A percentile compares a stretch with the other conserved stretches of the same genome.
Evolutionary conservation across 768 basidiomycete species (phyloP).

Genomic region (Podaxis sp.): DNA sequence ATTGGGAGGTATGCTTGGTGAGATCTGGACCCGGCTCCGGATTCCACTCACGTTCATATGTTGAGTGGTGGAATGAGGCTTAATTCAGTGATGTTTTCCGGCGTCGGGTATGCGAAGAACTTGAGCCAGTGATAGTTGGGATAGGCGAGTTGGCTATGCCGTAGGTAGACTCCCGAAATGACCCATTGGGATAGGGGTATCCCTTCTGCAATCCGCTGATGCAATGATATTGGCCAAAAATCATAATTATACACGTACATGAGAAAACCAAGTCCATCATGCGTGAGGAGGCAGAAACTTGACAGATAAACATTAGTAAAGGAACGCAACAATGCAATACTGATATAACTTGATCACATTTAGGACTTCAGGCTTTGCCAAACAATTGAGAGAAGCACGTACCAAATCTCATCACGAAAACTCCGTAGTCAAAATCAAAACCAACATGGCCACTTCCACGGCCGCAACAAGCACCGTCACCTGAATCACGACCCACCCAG

Average conservation of each 20-base stretch:
- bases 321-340: not conserved
- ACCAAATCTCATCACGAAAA: not conserved
- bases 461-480: slow-evolving; percentile 60
- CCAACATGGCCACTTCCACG: slow-evolving; percentile 66
- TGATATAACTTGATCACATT: not conserved
- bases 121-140: too few relatives aligned
- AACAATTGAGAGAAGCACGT: not conserved
- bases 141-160: too few relatives aligned
- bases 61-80: too few relatives aligned
- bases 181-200: too few relatives aligned
- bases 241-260: slow-evolving; percentile 2
- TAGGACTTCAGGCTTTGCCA: not conserved
- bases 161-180: too few relatives aligned
- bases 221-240: not conserved
- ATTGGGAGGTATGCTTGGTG: too few relatives aligned
- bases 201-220: not conserved
- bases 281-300: not conserved
- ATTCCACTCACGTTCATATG: too few relatives aligned
- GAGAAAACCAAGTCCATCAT: not conserved
- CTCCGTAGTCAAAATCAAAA: slow-evolving; percentile 46
- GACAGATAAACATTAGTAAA: too few relatives aligned
- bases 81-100: too few relatives aligned
- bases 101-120: too few relatives aligned
- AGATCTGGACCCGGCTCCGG: too few relatives aligned
- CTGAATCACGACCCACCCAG: slow-evolving; percentile 71